These are phyloP conservation scores for Yamadazyma membranifaciens DNA, from an alignment of 1,139 yeast species.

Conservation along the genomic window DNA sequence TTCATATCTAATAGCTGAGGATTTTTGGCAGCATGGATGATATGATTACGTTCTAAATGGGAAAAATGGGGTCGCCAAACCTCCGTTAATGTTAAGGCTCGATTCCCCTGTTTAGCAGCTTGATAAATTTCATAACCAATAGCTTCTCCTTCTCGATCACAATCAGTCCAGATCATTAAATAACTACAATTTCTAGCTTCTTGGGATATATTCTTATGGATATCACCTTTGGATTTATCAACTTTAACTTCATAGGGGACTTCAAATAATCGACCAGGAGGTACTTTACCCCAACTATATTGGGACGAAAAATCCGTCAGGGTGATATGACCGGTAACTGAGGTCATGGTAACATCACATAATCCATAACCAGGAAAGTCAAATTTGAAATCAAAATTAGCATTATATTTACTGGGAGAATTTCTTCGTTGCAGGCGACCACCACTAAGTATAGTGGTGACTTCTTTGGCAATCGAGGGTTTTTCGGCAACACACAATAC, in stretches of 20 bases:
- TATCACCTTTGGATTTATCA: conserved; percentile 21
- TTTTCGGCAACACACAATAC: conserved; percentile 96
- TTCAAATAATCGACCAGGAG: conserved; percentile 62
- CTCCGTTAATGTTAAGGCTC: conserved; percentile 41
- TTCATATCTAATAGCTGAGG: conserved; percentile 65
- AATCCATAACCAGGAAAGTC: conserved; percentile 57
- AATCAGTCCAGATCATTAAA: conserved; percentile 97
- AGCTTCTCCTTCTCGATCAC: conserved; percentile 97
- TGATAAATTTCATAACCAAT: conserved; percentile 84
- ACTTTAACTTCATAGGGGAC: conserved; percentile 58
- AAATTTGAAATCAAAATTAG: conserved; percentile 77
- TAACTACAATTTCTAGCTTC: conserved; percentile 63
- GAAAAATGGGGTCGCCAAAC: conserved; percentile 81
- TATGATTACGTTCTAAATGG: conserved; percentile 76
- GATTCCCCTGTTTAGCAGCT: conserved; percentile 62
- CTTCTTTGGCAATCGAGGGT: conserved; percentile 90
- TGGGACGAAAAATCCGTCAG: conserved; percentile 62
- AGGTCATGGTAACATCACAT: conserved; percentile 86
- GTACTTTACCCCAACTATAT: conserved; percentile 68
- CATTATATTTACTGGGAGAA: conserved; percentile 61
- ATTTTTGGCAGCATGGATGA: conserved; percentile 68
- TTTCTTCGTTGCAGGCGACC: conserved; percentile 53
- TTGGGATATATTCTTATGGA: conserved; percentile 51
- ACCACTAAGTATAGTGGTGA: conserved; percentile 73
- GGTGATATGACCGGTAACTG: conserved; percentile 84